Conservation (phyloP, 2,329 filamentous ascomycete genomes). For the Aspergillus tanneri region DNA sequence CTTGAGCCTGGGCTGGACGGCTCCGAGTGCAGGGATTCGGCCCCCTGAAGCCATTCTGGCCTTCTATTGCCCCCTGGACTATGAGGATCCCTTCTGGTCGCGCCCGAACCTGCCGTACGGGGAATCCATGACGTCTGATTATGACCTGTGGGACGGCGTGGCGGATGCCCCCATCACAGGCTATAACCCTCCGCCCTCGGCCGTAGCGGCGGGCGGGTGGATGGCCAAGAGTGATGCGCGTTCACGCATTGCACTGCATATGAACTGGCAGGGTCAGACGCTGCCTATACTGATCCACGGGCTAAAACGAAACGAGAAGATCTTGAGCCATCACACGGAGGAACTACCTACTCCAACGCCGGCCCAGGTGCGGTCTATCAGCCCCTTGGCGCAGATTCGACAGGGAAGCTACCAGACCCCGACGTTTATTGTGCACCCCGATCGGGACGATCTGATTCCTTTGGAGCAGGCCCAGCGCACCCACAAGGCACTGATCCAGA, state of each 20-base stretch:
- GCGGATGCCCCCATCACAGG: constrained; percentile 16
- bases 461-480: too few species aligned
- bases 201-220: constrained; percentile 15
- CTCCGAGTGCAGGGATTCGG: constrained; percentile 24
- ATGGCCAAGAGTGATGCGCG: constrained; percentile 34
- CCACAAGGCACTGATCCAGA: too few species aligned
- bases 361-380: too few species aligned
- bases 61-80: constrained; percentile 49
- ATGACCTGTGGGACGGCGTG: too few species aligned
- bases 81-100: constrained; percentile 28
- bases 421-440: too few species aligned
- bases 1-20: constrained; percentile 45
- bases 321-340: too few species aligned
- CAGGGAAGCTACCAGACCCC: too few species aligned
- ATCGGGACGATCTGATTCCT: too few species aligned
- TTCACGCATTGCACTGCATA: constrained; percentile 41
- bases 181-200: constrained; percentile 18
- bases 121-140: background rate
- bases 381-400: too few species aligned
- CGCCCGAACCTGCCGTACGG: constrained; percentile 7
- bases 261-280: constrained; percentile 44
- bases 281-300: constrained; percentile 34
- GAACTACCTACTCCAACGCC: too few species aligned
- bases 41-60: constrained; percentile 46
- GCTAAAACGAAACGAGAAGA: too few species aligned